Conservation (phyloP, 1,139 yeast species). For the Lodderomyces orthopsilosis region DNA sequence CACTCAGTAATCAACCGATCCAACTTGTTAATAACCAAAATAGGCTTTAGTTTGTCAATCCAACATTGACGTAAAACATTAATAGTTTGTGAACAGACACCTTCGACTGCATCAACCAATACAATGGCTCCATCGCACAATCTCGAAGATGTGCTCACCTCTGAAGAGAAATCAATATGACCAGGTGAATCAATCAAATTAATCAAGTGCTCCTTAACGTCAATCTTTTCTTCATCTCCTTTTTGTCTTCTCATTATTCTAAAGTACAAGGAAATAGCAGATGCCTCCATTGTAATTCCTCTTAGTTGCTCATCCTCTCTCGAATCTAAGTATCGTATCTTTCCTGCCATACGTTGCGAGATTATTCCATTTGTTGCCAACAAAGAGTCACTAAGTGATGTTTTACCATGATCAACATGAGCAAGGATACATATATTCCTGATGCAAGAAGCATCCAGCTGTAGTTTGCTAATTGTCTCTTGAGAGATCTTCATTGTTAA, state of each 20-base stretch:
- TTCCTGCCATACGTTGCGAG: conserved; percentile 93
- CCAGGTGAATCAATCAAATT: conserved; percentile 98
- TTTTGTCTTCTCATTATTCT: conserved; percentile 47
- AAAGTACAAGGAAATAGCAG: conserved; percentile 87
- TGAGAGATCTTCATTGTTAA: conserved; percentile 52
- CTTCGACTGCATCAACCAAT: conserved; percentile 94
- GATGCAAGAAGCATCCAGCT: conserved; percentile 64
- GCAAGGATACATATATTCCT: conserved; percentile 95
- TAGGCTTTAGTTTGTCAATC: conserved; percentile 86
- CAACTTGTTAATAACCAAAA: conserved; percentile 88
- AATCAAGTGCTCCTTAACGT: conserved; percentile 73
- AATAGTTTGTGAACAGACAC: conserved; percentile 95
- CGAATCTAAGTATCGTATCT: conserved; percentile 87
- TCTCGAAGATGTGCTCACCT: conserved; percentile 93
- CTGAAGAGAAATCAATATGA: conserved; percentile 94
- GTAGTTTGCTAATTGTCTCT: conserved; percentile 64
- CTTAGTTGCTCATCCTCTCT: conserved; percentile 93
- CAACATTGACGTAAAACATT: conserved; percentile 94
- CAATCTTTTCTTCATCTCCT: conserved; percentile 27
- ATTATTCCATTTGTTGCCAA: conserved; percentile 95
- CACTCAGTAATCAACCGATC: conserved; percentile 84
- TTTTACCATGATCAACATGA: conserved; percentile 98
- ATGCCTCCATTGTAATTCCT: conserved; percentile 97
- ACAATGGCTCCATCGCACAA: conserved; percentile 96
- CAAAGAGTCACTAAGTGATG: conserved; percentile 88